These are phyloP conservation scores for Spergularia bocconei DNA, from an alignment of 148 eudicot genomes.

Conservation along the genomic window DNA sequence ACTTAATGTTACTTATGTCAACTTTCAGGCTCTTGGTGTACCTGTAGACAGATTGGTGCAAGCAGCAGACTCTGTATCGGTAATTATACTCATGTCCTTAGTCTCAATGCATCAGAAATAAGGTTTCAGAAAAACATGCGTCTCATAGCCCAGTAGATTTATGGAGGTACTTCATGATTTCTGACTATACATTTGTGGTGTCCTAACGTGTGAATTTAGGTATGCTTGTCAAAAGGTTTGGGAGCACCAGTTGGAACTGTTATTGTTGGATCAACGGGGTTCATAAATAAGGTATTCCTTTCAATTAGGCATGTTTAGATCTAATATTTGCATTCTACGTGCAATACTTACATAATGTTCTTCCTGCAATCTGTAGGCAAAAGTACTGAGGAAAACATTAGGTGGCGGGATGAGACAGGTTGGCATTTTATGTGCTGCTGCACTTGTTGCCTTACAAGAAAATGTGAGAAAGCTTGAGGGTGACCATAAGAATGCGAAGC, in stretches of 20 bases:
- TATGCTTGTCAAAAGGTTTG: conserved; percentile 92
- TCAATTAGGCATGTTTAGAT: not conserved
- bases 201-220: conserved; percentile 34
- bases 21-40: conserved; percentile 80
- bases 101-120: not conserved
- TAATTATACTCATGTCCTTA: conserved; percentile 26
- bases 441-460: conserved; percentile 79
- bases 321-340: not conserved
- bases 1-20: conserved; percentile 2
- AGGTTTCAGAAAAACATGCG: not conserved
- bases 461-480: conserved; percentile 63
- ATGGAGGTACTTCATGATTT: not conserved
- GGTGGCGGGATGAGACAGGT: conserved; percentile 99
- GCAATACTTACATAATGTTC: not conserved
- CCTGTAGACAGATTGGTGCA: conserved; percentile 82
- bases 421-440: conserved; percentile 91
- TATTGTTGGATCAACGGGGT: conserved; percentile 79
- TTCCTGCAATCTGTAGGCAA: conserved; percentile 45
- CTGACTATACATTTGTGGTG: not conserved
- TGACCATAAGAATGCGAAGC: conserved; percentile 86
- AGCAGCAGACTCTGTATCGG: conserved; percentile 97
- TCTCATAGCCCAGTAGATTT: not conserved
- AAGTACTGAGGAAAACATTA: conserved; percentile 69
- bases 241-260: conserved; percentile 95
- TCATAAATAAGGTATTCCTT: conserved; percentile 60